Conservation (phyloP, 2,329 filamentous ascomycete genomes). For the Periconia sp. region DNA sequence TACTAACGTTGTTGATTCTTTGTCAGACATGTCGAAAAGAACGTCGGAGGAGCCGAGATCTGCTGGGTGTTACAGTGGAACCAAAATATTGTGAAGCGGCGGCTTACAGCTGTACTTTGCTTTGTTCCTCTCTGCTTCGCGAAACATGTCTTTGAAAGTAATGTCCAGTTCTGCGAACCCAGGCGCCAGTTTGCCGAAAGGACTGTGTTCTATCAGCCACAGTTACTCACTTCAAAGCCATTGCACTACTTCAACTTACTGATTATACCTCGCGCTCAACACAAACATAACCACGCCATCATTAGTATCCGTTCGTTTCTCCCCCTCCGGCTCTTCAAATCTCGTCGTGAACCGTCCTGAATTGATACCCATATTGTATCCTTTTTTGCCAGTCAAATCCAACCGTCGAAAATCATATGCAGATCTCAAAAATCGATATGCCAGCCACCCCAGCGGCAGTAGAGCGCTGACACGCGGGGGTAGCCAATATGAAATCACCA, state of each 20-base stretch:
- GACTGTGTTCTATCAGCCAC: background rate
- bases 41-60: background rate
- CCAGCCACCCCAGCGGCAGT: background rate
- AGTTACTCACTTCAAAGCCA: background rate
- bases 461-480: background rate
- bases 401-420: background rate
- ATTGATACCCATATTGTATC: background rate
- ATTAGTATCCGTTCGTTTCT: background rate
- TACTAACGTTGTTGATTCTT: background rate
- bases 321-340: background rate
- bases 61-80: background rate
- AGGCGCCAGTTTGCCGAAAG: background rate
- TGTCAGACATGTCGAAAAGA: background rate
- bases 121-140: slow-evolving; percentile 3
- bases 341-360: background rate
- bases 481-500: background rate
- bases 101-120: slow-evolving; percentile 1
- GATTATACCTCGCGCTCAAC: background rate
- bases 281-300: slow-evolving; percentile 3
- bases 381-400: background rate
- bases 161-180: background rate
- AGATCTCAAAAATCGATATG: background rate
- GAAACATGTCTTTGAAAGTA: slow-evolving; percentile 3
- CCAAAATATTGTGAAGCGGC: no score
- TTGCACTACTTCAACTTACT: background rate